Base-by-base conservation (phyloP, 192 early-diverging fungal genomes). In the Powellomyces hirtus region DNA sequence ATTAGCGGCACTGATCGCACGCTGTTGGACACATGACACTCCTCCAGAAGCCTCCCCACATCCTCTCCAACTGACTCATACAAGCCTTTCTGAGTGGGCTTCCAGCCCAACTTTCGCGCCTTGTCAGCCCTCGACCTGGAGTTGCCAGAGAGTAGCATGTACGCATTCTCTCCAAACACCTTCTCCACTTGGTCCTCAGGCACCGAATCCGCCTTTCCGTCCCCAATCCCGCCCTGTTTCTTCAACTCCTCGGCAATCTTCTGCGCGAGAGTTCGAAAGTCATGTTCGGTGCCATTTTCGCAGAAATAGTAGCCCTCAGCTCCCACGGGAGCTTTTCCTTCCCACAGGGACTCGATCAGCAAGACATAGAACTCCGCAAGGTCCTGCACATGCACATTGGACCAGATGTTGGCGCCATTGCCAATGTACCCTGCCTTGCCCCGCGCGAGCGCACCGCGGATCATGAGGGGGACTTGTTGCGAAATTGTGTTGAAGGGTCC, bases 401-500 rank as follows among this genome's bases (percentile, higher is more conserved):
- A 37, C 73, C 73, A 75, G 36, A 38, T 38, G 14, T 65, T 59
- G 24, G n/a, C 16, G 4, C 75, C 75, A 4, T 63, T n/a, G 45
- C 75, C 75, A 11, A 55, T 51, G 31, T 69, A 52, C 1, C 26
- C 66, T 0, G 66, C 75, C 8, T 59, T 20, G 2, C 50, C 18
- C 38, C 38, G 34, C 10, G 55, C 46, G 1, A 70, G 3, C 8
- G 66, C 33, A 6, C 45, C 57, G 16, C 37, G 0, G 65, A 77
- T 73, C 20, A 68, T 51, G 5, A 35, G 31, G 10, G 75, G 75
- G 14, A 77, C 53, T 49, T 77, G 76, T n/a, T 22, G 42, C 3
- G 76, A 77, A 14, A 40, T 27, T 29, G 18, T 59, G 38, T 77
- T 77, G 63, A 66, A 65, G 2, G 36, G 18, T 4, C 70, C 70